Evolutionary conservation across 306 rosid genomes (phyloP).

Genomic region (Cucumis sativus): Cucumber_9930_V3 NC_026657.2:32194001-32194500

Average conservation of each 20-base stretch:
- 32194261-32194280: background rate
- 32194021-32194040: conserved; percentile 98
- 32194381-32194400: too few species aligned
- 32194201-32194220: background rate
- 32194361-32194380: background rate
- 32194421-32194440: too few species aligned
- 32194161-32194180: background rate
- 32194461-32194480: too few species aligned
- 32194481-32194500: too few species aligned
- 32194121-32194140: background rate
- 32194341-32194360: background rate
- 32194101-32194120: background rate
- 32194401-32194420: too few species aligned
- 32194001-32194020: conserved; percentile 78
- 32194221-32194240: background rate
- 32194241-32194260: background rate
- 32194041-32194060: conserved; percentile 80
- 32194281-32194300: background rate
- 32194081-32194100: background rate
- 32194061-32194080: background rate
- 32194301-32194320: background rate
- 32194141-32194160: background rate
- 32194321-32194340: background rate
- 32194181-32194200: background rate
- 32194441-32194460: too few species aligned